Conservation (phyloP, 768 basidiomycete genomes). For the Termitomyces sp. region DNA sequence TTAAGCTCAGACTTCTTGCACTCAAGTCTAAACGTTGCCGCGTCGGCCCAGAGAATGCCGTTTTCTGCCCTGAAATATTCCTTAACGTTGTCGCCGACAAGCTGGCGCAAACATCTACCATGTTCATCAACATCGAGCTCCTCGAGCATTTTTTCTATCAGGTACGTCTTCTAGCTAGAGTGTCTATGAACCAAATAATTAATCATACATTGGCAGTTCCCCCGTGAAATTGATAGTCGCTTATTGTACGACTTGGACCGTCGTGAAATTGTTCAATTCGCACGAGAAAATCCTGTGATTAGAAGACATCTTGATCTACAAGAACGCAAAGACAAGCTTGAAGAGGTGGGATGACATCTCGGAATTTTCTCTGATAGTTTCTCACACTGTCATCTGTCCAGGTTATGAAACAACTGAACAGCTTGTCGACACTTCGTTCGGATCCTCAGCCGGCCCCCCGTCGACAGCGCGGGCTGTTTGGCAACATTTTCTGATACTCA, state of each 20-base stretch:
- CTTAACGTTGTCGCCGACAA: constrained; percentile 96
- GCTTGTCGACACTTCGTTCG: constrained; percentile 80
- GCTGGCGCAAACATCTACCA: constrained; percentile 89
- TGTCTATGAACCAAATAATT: not conserved
- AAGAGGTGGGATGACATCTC: constrained; percentile 56
- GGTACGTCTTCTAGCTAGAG: constrained; percentile 35
- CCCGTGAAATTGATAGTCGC: constrained; percentile 93
- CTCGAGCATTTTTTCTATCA: constrained; percentile 99
- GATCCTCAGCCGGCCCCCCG: constrained; percentile 73
- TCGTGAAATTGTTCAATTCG: constrained; percentile 84
- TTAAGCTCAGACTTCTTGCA: constrained; percentile 82
- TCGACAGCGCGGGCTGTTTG: constrained; percentile 74
- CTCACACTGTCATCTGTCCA: constrained; percentile 20
- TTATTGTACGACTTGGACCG: constrained; percentile 92
- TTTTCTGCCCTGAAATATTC: constrained; percentile 95
- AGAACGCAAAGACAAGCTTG: constrained; percentile 95
- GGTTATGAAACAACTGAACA: constrained; percentile 96
- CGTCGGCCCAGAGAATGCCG: constrained; percentile 80
- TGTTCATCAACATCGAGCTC: constrained; percentile 99
- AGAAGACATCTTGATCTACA: constrained; percentile 87
- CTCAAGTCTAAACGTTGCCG: constrained; percentile 88
- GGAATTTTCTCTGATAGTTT: not conserved
- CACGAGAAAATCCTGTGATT: constrained; percentile 91
- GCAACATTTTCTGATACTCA: constrained; percentile 54
- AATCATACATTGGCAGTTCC: constrained; percentile 54